Base-by-base conservation (phyloP, 768 basidiomycete genomes). In the Boletellus emodensis region DNA sequence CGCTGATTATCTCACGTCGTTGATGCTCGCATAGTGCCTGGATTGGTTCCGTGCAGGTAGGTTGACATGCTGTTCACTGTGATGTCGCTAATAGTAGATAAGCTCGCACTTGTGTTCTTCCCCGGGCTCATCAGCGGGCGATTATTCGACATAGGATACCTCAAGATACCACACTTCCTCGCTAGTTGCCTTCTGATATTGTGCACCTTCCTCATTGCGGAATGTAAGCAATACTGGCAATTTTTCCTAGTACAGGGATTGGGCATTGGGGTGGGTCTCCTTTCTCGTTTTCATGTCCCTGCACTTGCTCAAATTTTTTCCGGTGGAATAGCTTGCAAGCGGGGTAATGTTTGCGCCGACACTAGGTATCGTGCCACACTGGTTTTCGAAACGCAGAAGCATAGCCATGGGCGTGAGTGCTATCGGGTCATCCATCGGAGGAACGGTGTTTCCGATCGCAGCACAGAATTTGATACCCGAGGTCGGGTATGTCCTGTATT, bases 191-290 rank as follows among this genome's bases (percentile, higher is more conserved):
- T 81, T 15, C 63, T 87, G 7, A 67, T 90, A 3, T 52, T 67
- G 0, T 74, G 79, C 28, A 84, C 82, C 0, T 80, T 90, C 58
- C 71, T 90, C n/a, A 71, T 77, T 6, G 85, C 85, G 0, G 72
- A 90, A 69, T 90, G 89, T 60, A 84, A 70, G 11, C 52, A 75
- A 49, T 90, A 83, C 59, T 90, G 88, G 89, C 85, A 90, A 6
- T 85, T 90, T 57, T 58, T 90, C 20, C 73, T 90, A 1, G 87
- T 80, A 52, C 88, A 90, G 63, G 88, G 88, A 0, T 57, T 90
- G 34, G 77, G 76, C 0, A 66, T 82, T 12, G 88, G 88, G 18
- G 81, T 86, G 50, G 52, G 83, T 68, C 4, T 18, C 0, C 4
- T 6, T 14, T 32, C 6, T 10, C 20, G 15, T 8, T 20, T 4